phyloP scores from a whole-genome alignment of 352 stramenopile genomes.

The Phytophthora tubulina region DNA sequence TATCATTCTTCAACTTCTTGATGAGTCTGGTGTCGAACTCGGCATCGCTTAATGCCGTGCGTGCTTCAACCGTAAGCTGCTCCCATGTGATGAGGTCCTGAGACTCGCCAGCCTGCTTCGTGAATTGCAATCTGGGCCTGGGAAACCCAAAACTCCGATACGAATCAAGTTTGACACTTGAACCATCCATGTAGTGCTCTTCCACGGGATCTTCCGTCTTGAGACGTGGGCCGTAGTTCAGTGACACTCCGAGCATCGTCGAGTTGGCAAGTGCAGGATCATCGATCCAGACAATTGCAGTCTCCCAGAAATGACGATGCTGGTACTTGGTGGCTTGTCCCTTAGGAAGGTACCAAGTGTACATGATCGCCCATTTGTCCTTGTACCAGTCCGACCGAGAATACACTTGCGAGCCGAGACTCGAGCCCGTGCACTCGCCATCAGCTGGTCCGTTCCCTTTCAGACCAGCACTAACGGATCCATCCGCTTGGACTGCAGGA shows the following conservation, averaged over 20 bases:
- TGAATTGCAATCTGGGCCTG: conserved; percentile 25
- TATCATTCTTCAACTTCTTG: conserved; percentile 3
- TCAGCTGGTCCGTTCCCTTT: background rate
- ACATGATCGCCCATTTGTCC: conserved; percentile 39
- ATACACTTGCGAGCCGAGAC: conserved; percentile 34
- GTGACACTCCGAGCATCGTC: conserved; percentile 23
- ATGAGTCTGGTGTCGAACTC: conserved; percentile 11
- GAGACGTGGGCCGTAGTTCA: conserved; percentile 24
- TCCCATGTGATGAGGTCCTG: conserved; percentile 34
- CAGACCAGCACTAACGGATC: conserved; percentile 2
- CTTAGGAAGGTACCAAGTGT: conserved; percentile 54
- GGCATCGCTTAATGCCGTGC: conserved; percentile 26
- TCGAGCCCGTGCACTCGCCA: conserved; percentile 18
- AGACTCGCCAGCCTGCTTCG: conserved; percentile 13
- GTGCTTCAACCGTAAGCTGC: conserved; percentile 20
- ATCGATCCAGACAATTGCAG: conserved; percentile 54
- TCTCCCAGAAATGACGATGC: conserved; percentile 46
- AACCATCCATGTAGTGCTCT: conserved; percentile 20
- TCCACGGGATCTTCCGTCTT: conserved; percentile 14
- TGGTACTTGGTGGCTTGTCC: background rate
- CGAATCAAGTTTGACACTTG: conserved; percentile 33
- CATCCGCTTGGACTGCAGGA: conserved; percentile 16
- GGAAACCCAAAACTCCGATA: background rate
- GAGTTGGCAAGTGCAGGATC: conserved; percentile 31
- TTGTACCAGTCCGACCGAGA: conserved; percentile 33